Base-by-base conservation (phyloP, 2,329 filamentous ascomycete genomes). In the Trichoderma guizhouense region DNA sequence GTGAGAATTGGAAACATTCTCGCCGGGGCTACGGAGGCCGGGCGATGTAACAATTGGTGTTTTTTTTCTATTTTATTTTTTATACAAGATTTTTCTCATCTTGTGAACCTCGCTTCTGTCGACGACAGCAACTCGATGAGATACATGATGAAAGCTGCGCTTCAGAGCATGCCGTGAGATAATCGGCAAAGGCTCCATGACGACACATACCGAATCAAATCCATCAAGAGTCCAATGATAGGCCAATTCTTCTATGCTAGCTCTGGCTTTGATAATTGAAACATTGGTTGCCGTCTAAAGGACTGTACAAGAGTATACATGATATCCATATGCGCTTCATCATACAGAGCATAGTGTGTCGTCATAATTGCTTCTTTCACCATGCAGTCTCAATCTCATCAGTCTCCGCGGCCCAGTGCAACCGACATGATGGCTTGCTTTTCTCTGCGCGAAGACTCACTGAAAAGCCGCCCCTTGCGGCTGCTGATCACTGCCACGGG, bases 401-500 rank as follows among this genome's bases (percentile, higher is more conserved):
- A 79, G 11, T 30, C 67, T 76, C 76, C 78, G 71, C 75, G 74
- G 72, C 78, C 79, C 69, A 74, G 80, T 75, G 76, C 76, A 61
- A 76, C 80, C 64, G 77, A 78, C 58, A 74, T 74, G 32, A 75
- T 78, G 15, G 81, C 81, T 34, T 80, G 77, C 21, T 80, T 81
- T 51, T 83, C 82, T n/a, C 78, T 83, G 69, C 74, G 77, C 73
- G 82, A 84, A 47, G 79, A 79, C 76, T 77, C 77, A 14, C 72
- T 77, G 6, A 78, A 79, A 73, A 79, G 81, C 73, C 83, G 81
- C 74, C 88, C 87, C 74, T 82, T 91, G 34, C 87, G 85, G 73
- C 86, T 93, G 71, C 86, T 93, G 39, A 85, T 93, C 43, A 89
- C 89, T 72, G 87, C 91, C 71, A 91, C 91, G 76, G 90, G 91